Evolutionary conservation across 2,329 filamentous ascomycete species (phyloP).

Genomic region (Gaeumannomyces tritici): DNA sequence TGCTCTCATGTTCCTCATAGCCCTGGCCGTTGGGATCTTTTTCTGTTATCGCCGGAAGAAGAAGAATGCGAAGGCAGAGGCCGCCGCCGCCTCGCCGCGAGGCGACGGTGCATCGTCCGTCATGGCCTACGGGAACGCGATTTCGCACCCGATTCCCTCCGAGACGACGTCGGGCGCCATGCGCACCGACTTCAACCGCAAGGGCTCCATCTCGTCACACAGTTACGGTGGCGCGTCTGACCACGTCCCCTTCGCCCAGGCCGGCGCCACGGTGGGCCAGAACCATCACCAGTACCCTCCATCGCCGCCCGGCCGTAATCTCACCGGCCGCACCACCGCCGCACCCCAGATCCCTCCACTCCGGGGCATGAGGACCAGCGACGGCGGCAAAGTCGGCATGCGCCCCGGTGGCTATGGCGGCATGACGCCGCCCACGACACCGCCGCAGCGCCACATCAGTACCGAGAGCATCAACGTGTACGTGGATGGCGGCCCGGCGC

Average conservation of each 20-base stretch:
- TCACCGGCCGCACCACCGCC: background rate
- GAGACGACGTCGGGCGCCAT: constrained; percentile 25
- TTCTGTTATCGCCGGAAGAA: constrained; percentile 24
- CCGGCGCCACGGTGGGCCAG: constrained; percentile 5
- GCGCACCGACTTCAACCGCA: constrained; percentile 45
- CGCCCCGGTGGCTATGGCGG: constrained; percentile 3
- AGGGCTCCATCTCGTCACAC: constrained; percentile 11
- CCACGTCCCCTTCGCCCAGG: constrained; percentile 5
- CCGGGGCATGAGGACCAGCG: constrained; percentile 24
- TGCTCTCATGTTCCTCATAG: constrained; percentile 28
- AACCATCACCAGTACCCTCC: constrained; percentile 17
- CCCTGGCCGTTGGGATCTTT: constrained; percentile 27
- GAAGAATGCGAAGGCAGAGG: constrained; percentile 9
- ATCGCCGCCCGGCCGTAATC: constrained; percentile 12
- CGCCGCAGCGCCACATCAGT: constrained; percentile 30
- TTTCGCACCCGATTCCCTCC: constrained; percentile 49
- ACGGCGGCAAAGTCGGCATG: constrained; percentile 12
- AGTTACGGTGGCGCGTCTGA: background rate
- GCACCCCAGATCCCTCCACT: constrained; percentile 19
- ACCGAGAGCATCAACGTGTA: constrained; percentile 44
- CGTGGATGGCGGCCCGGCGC: constrained; percentile 23
- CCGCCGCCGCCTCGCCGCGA: background rate
- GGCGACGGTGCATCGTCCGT: constrained; percentile 14
- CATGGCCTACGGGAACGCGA: constrained; percentile 34
- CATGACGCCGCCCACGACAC: constrained; percentile 9